Base-by-base conservation (phyloP, 202 grass and related monocot species). In the Zoysia matrella region DNA sequence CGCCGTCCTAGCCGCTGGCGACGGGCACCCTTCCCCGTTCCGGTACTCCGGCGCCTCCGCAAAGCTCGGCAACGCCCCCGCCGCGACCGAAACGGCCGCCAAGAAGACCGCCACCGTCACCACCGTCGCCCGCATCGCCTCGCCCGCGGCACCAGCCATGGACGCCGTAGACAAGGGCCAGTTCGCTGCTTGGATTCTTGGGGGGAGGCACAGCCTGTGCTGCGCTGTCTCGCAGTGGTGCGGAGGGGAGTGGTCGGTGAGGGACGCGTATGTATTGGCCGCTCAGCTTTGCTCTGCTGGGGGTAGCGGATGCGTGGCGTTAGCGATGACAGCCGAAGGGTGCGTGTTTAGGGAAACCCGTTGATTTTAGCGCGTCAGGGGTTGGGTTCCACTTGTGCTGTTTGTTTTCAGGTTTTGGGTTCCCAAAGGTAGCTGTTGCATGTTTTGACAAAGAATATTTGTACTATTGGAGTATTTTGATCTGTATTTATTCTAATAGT, bases 31-130 rank as follows among this genome's bases (percentile, higher is more conserved):
- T 0, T 91, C 91, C 13, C 91, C 94, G 68, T 97, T 97, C 57
- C 94, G 81, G 84, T 93, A 97, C 84, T 91, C 77, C 10, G 94
- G 94, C 47, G 94, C 94, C 88, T 97, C 94, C n/a, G 81, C 83
- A 13, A 97, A 97, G 47, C 30, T 36, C 30, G 30, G 30, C 30
- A 36, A 36, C 49, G 11, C 14, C 52, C 14, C 55, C 58, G 65
- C 47, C 22, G 84, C 69, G 0, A 41, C 78, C 0, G 68, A 72
- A 1, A 67, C 50, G 3, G 22, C 81, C 5, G 63, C 72, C 55
- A 85, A 65, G 5, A 86, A n/a, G 11, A 73, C 16, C 62, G 48
- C 51, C 61, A 39, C 22, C 60, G 75, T 58, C 71, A 14, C 56
- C 13, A 1, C 62, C 18, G 7, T 30, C 8, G 47, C 48, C 30